These are phyloP conservation scores for Candida maesae DNA, from an alignment of 805 yeast species.

Conservation along the genomic window DNA sequence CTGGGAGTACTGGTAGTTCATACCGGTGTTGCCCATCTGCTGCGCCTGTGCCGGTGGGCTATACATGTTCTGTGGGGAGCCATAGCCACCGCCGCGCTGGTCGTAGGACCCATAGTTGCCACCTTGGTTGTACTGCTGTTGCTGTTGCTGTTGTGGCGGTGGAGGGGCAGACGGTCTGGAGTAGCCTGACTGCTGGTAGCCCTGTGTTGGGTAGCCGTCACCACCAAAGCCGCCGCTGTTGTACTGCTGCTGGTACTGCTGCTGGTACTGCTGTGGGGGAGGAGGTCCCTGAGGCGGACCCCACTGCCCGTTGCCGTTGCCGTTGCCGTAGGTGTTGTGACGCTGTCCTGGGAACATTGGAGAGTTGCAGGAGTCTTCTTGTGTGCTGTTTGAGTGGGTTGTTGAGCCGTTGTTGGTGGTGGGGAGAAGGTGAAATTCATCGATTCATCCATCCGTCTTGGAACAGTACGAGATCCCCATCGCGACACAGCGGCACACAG, in stretches of 20 bases:
- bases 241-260: no score
- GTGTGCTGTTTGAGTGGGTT: neutral
- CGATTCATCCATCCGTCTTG: no score
- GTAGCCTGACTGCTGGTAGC: slow-evolving; percentile 1
- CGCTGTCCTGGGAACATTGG: neutral
- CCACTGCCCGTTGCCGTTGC: slow-evolving; percentile 2
- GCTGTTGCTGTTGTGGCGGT: no score
- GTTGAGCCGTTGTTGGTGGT: neutral
- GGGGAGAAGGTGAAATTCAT: neutral
- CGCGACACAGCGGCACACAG: no score
- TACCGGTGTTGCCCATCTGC: slow-evolving; percentile 18
- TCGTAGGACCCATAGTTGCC: no score
- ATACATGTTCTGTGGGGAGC: slow-evolving; percentile 16
- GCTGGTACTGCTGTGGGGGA: neutral
- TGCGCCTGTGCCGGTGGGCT: slow-evolving; percentile 21
- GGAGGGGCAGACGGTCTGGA: no score
- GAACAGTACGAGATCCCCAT: no score
- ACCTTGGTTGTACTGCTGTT: no score
- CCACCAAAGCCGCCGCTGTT: neutral
- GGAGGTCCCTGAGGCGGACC: slow-evolving; percentile 3
- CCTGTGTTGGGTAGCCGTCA: slow-evolving; percentile 7
- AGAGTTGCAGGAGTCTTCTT: neutral
- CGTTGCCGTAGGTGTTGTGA: neutral
- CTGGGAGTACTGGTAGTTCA: slow-evolving; percentile 44
- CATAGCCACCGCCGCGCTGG: slow-evolving; percentile 3